Base-by-base conservation (phyloP, 1,139 yeast genomes). In the Arxiozyma bovina region DNA sequence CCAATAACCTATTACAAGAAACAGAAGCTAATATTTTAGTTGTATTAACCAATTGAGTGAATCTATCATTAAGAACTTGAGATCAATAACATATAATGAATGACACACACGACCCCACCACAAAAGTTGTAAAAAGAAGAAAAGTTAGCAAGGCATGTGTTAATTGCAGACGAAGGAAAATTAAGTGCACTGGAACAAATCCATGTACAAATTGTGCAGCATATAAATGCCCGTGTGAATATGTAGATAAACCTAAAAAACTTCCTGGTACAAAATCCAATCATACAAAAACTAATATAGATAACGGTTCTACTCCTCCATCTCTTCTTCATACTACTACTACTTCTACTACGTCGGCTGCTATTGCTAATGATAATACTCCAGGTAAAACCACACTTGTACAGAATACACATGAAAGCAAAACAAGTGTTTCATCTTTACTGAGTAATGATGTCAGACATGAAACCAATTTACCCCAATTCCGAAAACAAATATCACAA, bases 141-240 rank as follows among this genome's bases (percentile, higher is more conserved):
- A 57, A 58, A 51, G 67, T 63, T 8, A 58, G 82, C 4, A 69
- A 80, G 56, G 86, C 85, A 4, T 82, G 87, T 63, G 83, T 79
- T 61, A 78, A 76, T 52, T 82, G 87, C 61, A 71, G 85, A 27
- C 77, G 74, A 59, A 78, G 81, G 56, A 81, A 81, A 63, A 83
- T 81, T 57, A 80, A 80, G 61, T 82, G 87, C 68, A 82, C 81
- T 56, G 85, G 85, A 12, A 56, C 55, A 9, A 54, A 57, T 25
- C 71, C 71, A 9, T 68, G 71, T 53, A 56, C 58, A 23, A 64
- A 63, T 42, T 68, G 71, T 54, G 57, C 58, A 43, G 59, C 63
- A 22, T 65, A 64, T 48, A 57, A 58, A 12, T 64, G 69, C 50
- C 58, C 55, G 1, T 67, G 70, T 54, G 53, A 55, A 9, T 57